phyloP scores from a whole-genome alignment of 306 rosid species.

The Comarum palustre region DNA sequence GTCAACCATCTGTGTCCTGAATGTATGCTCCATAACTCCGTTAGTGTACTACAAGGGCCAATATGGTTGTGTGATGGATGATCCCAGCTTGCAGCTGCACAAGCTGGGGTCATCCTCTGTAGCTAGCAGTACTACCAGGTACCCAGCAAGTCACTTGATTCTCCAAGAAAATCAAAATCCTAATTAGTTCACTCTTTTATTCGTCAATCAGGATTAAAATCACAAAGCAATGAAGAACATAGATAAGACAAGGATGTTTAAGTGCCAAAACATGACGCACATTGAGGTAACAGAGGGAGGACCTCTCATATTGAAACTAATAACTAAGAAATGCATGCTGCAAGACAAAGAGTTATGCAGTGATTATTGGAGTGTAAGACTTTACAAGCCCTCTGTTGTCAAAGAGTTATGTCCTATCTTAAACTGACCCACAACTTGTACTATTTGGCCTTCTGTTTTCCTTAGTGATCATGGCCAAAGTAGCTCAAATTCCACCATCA shows the following conservation, averaged over 20 bases:
- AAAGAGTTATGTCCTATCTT: not conserved
- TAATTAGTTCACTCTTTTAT: not conserved
- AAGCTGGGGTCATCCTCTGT: not conserved
- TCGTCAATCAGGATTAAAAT: not conserved
- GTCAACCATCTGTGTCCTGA: no score
- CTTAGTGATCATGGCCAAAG: not conserved
- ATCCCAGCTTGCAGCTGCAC: no score
- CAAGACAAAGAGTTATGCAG: no score
- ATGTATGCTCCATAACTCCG: no score
- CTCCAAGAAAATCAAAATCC: not conserved
- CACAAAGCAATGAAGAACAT: not conserved
- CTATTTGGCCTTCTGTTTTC: not conserved
- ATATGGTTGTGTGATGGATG: no score
- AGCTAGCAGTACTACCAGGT: not conserved
- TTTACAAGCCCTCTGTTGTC: not conserved
- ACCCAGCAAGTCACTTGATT: no score
- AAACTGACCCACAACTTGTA: no score
- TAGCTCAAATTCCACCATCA: no score
- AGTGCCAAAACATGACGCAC: not conserved
- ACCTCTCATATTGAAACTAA: no score
- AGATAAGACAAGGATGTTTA: not conserved
- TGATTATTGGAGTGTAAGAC: not conserved
- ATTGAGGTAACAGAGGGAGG: no score
- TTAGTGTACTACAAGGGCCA: no score
- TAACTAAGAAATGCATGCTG: no score